Evolutionary conservation across 2,329 filamentous ascomycete species (phyloP).

Genomic region (Aspergillus sp.): DNA sequence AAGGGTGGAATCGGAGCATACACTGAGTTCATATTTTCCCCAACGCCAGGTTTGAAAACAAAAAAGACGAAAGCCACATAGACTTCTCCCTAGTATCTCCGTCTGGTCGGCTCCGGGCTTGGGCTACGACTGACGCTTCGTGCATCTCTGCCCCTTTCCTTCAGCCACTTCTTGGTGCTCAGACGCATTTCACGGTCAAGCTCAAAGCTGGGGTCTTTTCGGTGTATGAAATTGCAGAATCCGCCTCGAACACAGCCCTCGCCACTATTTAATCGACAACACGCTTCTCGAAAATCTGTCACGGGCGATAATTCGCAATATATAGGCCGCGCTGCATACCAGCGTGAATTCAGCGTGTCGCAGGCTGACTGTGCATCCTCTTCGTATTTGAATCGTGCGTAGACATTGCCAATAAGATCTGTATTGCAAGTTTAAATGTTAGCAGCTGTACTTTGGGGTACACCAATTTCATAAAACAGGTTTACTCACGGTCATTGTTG

Average conservation of each 20-base stretch:
- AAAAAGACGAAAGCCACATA: conserved; percentile 4
- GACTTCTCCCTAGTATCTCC: conserved; percentile 53
- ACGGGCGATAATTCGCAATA: conserved; percentile 97
- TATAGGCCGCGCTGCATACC: conserved; percentile 95
- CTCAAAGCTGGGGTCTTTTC: conserved; percentile 88
- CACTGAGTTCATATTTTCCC: conserved; percentile 6
- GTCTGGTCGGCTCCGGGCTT: conserved; percentile 75
- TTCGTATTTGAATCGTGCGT: conserved; percentile 99
- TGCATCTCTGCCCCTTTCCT: conserved; percentile 74
- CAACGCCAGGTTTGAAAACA: conserved; percentile 16
- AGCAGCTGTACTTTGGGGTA: conserved; percentile 5
- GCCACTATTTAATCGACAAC: conserved; percentile 87
- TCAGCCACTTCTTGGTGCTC: conserved; percentile 94
- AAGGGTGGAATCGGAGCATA: conserved; percentile 12
- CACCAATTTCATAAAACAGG: not conserved
- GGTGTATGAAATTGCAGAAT: conserved; percentile 99
- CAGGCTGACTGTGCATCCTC: conserved; percentile 90
- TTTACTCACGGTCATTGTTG: conserved; percentile 83
- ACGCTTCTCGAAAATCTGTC: conserved; percentile 96
- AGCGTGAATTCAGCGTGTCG: conserved; percentile 87
- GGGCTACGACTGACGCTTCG: conserved; percentile 78
- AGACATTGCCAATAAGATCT: conserved; percentile 98
- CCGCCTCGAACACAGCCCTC: conserved; percentile 94
- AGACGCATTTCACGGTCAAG: conserved; percentile 83
- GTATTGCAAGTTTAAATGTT: conserved; percentile 6